Conservation (phyloP, 495 filamentous ascomycete species). For the Tetracladium marchalianum region DNA sequence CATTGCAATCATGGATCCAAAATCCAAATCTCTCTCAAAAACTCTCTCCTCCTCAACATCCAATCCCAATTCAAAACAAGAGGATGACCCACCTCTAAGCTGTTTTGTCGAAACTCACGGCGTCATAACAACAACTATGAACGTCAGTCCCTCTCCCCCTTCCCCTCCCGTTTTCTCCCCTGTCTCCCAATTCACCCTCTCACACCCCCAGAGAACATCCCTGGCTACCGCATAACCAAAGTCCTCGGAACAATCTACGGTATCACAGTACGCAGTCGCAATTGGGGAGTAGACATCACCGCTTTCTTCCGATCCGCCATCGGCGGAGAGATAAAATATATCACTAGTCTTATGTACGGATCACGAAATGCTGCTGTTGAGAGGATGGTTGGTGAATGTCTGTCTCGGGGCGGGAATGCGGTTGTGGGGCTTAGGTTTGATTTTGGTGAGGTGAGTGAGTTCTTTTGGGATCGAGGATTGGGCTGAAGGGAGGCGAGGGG, state of each 20-base stretch:
- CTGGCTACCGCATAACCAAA: slow-evolving; percentile 45
- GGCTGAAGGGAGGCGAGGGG: too few relatives aligned
- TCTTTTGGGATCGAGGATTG: too few relatives aligned
- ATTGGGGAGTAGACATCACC: slow-evolving; percentile 34
- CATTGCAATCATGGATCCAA: too few relatives aligned
- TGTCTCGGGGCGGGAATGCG: slow-evolving; percentile 48
- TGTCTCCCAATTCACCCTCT: slow-evolving; percentile 1
- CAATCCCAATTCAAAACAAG: too few relatives aligned
- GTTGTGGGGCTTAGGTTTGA: slow-evolving; percentile 49
- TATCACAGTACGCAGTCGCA: slow-evolving; percentile 47
- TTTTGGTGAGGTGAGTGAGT: slow-evolving; percentile 28
- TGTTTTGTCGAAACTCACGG: slow-evolving; percentile 54
- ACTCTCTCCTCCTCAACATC: too few relatives aligned
- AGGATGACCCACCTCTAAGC: slow-evolving; percentile 3
- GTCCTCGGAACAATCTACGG: slow-evolving; percentile 51
- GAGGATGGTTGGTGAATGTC: slow-evolving; percentile 44
- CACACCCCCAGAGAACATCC: slow-evolving; percentile 25
- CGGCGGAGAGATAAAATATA: slow-evolving; percentile 47
- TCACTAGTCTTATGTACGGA: slow-evolving; percentile 46
- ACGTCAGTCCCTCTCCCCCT: slow-evolving; percentile 4
- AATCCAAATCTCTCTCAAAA: too few relatives aligned
- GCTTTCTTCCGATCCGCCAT: slow-evolving; percentile 40
- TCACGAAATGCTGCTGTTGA: slow-evolving; percentile 44
- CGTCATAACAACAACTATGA: slow-evolving; percentile 43
- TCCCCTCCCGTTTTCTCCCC: slow-evolving; percentile 4